Evolutionary conservation across 208 protist species (phyloP).

Genomic region (Naegleria gruberi): DNA sequence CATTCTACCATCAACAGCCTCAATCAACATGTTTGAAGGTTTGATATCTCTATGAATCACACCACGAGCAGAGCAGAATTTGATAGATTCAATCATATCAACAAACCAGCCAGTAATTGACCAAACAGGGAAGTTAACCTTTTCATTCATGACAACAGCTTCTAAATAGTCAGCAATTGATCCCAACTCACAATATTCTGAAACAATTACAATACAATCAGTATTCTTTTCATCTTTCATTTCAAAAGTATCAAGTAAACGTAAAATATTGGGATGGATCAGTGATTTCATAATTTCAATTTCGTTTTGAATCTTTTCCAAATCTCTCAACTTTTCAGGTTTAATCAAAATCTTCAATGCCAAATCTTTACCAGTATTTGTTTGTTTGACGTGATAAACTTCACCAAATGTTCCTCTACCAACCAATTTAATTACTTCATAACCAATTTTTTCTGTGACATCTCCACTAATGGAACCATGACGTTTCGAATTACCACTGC

Average conservation of each 20-base stretch:
- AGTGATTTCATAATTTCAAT: slow-evolving; percentile 2
- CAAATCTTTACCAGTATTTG: not conserved
- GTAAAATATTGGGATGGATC: not conserved
- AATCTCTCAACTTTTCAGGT: slow-evolving; percentile 1
- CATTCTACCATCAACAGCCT: not conserved
- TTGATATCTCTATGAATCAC: slow-evolving; percentile 77
- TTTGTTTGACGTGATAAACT: slow-evolving; percentile 1
- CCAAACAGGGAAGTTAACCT: not conserved
- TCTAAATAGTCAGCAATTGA: not conserved
- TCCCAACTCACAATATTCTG: not conserved
- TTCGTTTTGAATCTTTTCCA: slow-evolving; percentile 2
- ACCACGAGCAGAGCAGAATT: not conserved
- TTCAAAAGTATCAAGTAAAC: not conserved
- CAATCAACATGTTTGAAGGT: slow-evolving; percentile 60
- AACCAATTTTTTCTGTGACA: not conserved
- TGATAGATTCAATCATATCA: not conserved
- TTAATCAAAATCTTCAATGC: not conserved
- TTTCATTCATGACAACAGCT: not conserved
- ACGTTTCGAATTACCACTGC: too few species aligned
- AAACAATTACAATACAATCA: not conserved
- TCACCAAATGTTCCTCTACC: not conserved
- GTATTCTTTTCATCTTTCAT: not conserved
- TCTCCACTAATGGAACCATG: not conserved
- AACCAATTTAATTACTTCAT: not conserved
- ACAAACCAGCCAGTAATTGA: not conserved